A percentile compares a stretch with the other conserved stretches of the same genome.
These are phyloP conservation scores for Euphorbia celastroides DNA, from an alignment of 441 rosid genomes.

Conservation along the genomic window DNA sequence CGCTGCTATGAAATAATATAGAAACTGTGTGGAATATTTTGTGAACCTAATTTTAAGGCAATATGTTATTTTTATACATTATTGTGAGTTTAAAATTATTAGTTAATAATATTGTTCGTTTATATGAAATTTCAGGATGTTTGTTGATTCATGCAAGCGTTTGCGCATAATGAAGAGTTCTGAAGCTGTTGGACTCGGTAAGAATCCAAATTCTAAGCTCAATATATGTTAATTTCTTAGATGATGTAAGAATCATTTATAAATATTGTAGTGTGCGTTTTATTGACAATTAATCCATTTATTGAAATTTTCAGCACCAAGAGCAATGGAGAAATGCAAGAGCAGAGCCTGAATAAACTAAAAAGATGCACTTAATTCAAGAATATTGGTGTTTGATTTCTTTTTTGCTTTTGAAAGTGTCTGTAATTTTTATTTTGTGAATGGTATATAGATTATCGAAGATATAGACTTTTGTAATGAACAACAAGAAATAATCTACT, in stretches of 20 bases:
- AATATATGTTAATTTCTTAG: background rate
- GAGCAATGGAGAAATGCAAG: conserved; percentile 96
- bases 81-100: too few species aligned
- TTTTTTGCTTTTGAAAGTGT: conserved; percentile 23
- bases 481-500: conserved; percentile 56
- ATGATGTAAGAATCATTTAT: background rate
- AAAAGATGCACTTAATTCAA: background rate
- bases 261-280: background rate
- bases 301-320: conserved; percentile 57
- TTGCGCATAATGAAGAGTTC: conserved; percentile 78
- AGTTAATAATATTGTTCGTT: too few species aligned
- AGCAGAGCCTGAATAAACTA: conserved; percentile 50
- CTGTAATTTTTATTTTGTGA: conserved; percentile 28
- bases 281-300: background rate
- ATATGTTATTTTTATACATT: too few species aligned
- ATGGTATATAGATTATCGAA: conserved; percentile 40
- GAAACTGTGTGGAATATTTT: too few species aligned
- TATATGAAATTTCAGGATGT: conserved; percentile 39
- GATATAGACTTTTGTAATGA: conserved; percentile 45
- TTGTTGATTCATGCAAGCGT: conserved; percentile 68
- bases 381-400: conserved; percentile 2
- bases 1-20: too few species aligned
- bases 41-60: too few species aligned
- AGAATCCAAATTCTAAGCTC: background rate
- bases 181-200: conserved; percentile 89